phyloP scores from a whole-genome alignment of 1,284 basidiomycete species.

The Fomitopsis palustris region DNA sequence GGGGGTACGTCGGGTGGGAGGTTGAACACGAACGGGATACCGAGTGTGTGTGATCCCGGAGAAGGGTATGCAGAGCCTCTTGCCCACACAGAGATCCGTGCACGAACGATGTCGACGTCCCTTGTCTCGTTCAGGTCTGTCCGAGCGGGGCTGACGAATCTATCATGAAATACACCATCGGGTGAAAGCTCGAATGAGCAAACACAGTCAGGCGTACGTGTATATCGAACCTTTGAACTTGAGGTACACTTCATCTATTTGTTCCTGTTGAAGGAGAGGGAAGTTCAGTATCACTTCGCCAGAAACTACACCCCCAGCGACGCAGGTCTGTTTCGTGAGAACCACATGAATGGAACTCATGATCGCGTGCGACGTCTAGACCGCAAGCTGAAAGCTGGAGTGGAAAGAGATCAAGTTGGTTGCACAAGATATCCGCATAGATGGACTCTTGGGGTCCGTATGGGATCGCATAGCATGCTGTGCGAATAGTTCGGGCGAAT shows the following conservation, averaged over 20 bases:
- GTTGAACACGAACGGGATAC: constrained; percentile 2
- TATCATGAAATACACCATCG: too few species aligned
- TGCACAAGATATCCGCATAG: too few species aligned
- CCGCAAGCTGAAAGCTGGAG: not conserved
- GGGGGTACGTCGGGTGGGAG: constrained; percentile 2
- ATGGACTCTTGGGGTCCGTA: too few species aligned
- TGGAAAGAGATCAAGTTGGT: too few species aligned
- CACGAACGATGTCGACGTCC: not conserved
- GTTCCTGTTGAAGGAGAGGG: not conserved
- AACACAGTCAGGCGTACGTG: constrained; percentile 1
- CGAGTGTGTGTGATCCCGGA: constrained; percentile 4
- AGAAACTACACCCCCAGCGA: not conserved
- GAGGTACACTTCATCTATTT: constrained; percentile 5
- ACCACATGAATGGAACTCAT: not conserved
- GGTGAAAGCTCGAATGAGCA: too few species aligned
- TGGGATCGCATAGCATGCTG: too few species aligned
- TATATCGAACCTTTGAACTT: constrained; percentile 2
- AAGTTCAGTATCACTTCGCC: constrained; percentile 5
- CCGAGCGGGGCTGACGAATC: not conserved
- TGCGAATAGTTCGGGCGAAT: too few species aligned
- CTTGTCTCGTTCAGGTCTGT: not conserved
- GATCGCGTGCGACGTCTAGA: not conserved
- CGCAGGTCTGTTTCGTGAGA: not conserved
- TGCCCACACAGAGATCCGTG: not conserved
- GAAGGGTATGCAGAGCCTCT: constrained; percentile 5